phyloP scores from a whole-genome alignment of 2,329 filamentous ascomycete species.

The Cercospora zeae-maydis region DNA sequence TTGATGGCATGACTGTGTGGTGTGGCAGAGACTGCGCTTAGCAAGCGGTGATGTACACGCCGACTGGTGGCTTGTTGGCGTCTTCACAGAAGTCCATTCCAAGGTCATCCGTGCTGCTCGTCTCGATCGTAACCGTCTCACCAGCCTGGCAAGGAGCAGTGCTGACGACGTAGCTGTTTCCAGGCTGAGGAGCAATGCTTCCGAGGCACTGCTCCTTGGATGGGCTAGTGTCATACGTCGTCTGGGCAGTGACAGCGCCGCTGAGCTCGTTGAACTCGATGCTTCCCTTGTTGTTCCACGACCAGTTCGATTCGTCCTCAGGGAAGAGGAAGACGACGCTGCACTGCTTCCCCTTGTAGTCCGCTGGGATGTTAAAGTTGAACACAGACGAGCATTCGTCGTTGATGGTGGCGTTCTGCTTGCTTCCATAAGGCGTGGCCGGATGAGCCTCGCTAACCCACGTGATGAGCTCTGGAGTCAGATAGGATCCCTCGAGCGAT shows the following conservation, averaged over 20 bases:
- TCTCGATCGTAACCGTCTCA: constrained; percentile 24
- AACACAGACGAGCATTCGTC: constrained; percentile 57
- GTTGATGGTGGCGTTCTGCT: constrained; percentile 57
- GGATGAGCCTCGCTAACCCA: constrained; percentile 56
- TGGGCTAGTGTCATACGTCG: constrained; percentile 35
- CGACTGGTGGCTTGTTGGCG: constrained; percentile 5
- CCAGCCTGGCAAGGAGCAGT: constrained; percentile 30
- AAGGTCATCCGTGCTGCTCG: constrained; percentile 22
- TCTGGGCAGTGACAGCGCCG: constrained; percentile 45
- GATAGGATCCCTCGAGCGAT: constrained; percentile 32
- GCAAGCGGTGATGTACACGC: constrained; percentile 14
- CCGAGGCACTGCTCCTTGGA: constrained; percentile 11
- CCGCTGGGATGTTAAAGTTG: constrained; percentile 63
- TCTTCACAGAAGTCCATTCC: constrained; percentile 28
- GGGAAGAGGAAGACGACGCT: constrained; percentile 65
- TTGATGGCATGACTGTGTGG: not conserved
- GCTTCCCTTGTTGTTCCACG: constrained; percentile 37
- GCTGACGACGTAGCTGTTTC: constrained; percentile 31
- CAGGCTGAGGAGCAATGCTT: constrained; percentile 21
- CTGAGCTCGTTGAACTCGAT: constrained; percentile 40
- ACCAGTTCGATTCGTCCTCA: constrained; percentile 52
- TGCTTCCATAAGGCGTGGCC: constrained; percentile 51
- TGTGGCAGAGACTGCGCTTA: not conserved
- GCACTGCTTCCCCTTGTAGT: constrained; percentile 57
- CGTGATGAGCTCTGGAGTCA: constrained; percentile 62